Evolutionary conservation across 2,329 filamentous ascomycete genomes (phyloP).

Genomic region (Cladosporium sp.): DNA sequence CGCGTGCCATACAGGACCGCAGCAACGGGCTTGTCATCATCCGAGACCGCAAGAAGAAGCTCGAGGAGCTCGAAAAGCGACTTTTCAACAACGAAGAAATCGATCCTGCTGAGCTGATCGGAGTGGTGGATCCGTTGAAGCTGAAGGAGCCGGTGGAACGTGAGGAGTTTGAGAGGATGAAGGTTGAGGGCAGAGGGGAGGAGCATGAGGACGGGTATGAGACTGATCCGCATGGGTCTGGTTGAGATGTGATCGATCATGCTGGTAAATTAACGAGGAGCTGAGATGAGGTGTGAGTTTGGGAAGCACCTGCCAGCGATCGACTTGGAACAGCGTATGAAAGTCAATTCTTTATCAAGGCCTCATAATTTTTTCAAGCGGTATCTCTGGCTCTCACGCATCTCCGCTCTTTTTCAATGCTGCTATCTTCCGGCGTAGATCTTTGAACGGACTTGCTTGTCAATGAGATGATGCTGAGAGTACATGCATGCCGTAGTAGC

Average conservation of each 20-base stretch:
- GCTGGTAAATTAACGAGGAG: neutral
- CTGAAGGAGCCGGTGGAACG: neutral
- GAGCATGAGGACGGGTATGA: neutral
- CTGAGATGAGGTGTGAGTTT: neutral
- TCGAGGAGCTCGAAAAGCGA: neutral
- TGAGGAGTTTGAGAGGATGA: neutral
- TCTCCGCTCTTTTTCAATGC: neutral
- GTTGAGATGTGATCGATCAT: neutral
- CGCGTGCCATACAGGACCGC: neutral
- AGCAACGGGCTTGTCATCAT: constrained; percentile 10
- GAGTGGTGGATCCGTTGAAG: neutral
- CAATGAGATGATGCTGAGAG: neutral
- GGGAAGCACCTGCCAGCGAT: neutral
- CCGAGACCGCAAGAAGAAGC: neutral
- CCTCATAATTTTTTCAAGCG: neutral
- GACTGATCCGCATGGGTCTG: neutral
- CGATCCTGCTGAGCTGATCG: neutral
- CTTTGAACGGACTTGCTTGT: neutral
- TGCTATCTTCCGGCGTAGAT: neutral
- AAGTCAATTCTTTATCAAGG: neutral
- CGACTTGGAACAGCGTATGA: neutral
- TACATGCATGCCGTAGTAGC: neutral
- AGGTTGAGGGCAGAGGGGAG: neutral
- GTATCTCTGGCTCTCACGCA: neutral
- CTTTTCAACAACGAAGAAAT: neutral